Base-by-base conservation (phyloP, 2,329 filamentous ascomycete genomes). In the Cercospora zeae-maydis region DNA sequence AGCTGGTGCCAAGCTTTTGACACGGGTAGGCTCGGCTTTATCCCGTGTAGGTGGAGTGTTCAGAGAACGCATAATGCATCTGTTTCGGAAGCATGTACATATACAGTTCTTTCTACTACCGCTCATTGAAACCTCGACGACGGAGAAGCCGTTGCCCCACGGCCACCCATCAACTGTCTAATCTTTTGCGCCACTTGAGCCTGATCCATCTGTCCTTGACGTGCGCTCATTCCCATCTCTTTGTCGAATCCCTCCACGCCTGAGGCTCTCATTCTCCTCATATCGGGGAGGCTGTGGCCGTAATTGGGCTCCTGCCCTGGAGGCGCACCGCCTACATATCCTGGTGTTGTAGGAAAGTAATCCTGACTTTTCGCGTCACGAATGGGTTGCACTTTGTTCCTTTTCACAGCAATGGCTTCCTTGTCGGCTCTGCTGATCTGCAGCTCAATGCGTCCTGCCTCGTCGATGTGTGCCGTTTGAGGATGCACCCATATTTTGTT, bases 401-500 rank as follows among this genome's bases (percentile, higher is more conserved):
- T 67, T 63, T 72, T 74, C 55, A 76, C 74, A 6, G 73, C 72
- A 21, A 75, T 66, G 8, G 74, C 70, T 58, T 74, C 73, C 21
- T 65, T 62, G 59, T 72, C 70, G n/a, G 69, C 72, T 58, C 73
- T 68, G 21, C 45, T 52, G 14, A 75, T 65, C 9, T 69, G 67
- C 52, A 83, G 73, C 4, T 69, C 69, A 61, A 83, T 77, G 37
- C 75, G 75, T 36, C 81, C 81, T 10, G 77, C 70, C 19, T 80
- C 76, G 63, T 81, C 76, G 34, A 83, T 73, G 49, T 70, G 73
- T 21, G 81, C 83, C 42, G 77, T 78, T 47, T 75, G 72, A 1
- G 83, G 80, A 16, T 78, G 77, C 24, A 83, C 80, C 76, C 78
- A 80, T 60, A 84, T 74, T 68, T 84, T 86, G 61, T 78, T 79